Conservation (phyloP, 495 filamentous ascomycete species). For the Polyplosphaeria fusca region DNA sequence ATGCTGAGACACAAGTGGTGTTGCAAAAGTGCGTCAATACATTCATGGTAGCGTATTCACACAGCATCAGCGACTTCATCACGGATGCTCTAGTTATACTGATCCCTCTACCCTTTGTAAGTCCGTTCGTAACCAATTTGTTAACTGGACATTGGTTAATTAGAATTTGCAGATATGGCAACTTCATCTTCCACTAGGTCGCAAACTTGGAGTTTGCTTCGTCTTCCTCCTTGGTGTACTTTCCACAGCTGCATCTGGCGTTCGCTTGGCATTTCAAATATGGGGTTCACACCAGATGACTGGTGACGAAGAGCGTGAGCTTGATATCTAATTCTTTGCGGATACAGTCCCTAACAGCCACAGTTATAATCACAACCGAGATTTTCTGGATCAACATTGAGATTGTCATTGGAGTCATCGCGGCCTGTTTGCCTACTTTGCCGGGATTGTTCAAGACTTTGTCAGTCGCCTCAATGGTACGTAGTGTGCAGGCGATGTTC, state of each 20-base stretch:
- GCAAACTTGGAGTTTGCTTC: neutral
- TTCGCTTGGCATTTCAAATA: neutral
- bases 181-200: neutral
- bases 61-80: neutral
- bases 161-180: neutral
- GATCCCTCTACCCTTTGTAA: neutral
- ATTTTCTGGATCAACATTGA: neutral
- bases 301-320: too few relatives aligned
- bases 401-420: neutral
- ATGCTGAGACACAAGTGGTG: neutral
- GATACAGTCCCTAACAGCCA: neutral
- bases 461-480: neutral
- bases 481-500: neutral
- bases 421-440: neutral
- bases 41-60: neutral
- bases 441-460: neutral
- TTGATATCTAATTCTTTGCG: neutral
- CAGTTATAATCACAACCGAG: neutral
- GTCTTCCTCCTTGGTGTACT: neutral
- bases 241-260: neutral
- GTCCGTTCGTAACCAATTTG: neutral
- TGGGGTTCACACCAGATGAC: too few relatives aligned
- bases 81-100: neutral
- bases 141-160: neutral
- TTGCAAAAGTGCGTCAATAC: neutral